Evolutionary conservation across 805 yeast genomes (phyloP).

Genomic region (Lipomyces kockii): DNA sequence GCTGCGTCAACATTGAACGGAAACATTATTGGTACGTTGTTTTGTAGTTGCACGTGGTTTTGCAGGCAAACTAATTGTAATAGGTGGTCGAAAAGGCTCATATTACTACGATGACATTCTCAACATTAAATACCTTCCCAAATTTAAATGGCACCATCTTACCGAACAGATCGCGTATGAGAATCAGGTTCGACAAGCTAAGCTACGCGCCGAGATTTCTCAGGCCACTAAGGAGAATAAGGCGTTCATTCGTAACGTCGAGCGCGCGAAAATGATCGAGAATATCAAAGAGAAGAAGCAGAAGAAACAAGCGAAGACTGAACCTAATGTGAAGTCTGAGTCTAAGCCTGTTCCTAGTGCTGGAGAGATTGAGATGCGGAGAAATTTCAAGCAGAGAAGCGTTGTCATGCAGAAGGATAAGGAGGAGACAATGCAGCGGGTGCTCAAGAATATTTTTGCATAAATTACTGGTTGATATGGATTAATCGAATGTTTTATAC

Average conservation of each 20-base stretch:
- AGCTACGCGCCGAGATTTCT: constrained; percentile 82
- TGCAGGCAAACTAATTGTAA: not conserved
- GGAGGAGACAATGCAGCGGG: not conserved
- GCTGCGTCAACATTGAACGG: constrained; percentile 88
- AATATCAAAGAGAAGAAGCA: constrained; percentile 62
- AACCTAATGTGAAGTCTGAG: constrained; percentile 35
- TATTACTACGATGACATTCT: constrained; percentile 93
- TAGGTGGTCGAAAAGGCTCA: constrained; percentile 82
- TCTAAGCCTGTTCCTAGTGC: constrained; percentile 33
- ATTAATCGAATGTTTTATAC: not conserved
- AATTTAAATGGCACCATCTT: constrained; percentile 93
- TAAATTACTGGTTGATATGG: not conserved
- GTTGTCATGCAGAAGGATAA: not conserved
- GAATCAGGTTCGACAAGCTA: constrained; percentile 84
- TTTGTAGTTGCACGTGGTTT: not conserved
- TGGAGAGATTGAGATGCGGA: constrained; percentile 50
- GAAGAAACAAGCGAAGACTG: constrained; percentile 46
- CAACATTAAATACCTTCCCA: constrained; percentile 85
- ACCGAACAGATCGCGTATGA: constrained; percentile 93
- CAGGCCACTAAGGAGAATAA: constrained; percentile 89
- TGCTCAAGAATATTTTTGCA: not conserved
- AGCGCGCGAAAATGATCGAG: constrained; percentile 77
- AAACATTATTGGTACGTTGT: constrained; percentile 60
- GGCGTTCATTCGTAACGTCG: constrained; percentile 80
- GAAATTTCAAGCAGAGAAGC: constrained; percentile 67